Conservation (phyloP, 192 early-diverging fungal genomes). For the Backusella circina region DNA sequence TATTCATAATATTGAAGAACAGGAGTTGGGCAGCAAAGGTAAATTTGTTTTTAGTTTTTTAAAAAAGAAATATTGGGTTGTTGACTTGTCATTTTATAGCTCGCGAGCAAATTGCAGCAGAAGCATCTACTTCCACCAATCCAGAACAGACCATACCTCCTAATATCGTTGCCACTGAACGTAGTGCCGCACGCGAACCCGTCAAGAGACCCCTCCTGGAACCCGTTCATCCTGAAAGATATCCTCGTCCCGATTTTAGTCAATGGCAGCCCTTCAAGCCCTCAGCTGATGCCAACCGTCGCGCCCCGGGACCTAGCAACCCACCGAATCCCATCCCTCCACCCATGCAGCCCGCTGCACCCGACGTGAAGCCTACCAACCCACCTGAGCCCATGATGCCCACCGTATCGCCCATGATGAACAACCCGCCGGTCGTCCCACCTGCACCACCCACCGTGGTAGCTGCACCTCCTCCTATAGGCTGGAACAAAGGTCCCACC, state of each 20-base stretch:
- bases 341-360: background rate
- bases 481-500: background rate
- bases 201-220: constrained; percentile 37
- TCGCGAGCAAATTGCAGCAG: constrained; percentile 4
- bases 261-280: constrained; percentile 69
- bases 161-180: background rate
- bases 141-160: background rate
- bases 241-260: constrained; percentile 69
- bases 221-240: constrained; percentile 63
- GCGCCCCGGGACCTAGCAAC: background rate
- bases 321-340: background rate
- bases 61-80: no score
- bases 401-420: background rate
- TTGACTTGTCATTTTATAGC: no score
- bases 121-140: background rate
- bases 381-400: constrained; percentile 19
- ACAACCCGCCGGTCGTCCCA: background rate
- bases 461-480: background rate
- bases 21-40: constrained; percentile 73
- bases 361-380: background rate
- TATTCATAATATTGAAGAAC: constrained; percentile 64
- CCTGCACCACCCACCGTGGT: constrained; percentile 2
- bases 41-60: constrained; percentile 4
- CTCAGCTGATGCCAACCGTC: constrained; percentile 19
- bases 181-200: background rate